Evolutionary conservation across 1,284 basidiomycete species (phyloP), one percentile per base, ranked within the genome.

Genomic region (Fereydounia khargensis): DNA sequence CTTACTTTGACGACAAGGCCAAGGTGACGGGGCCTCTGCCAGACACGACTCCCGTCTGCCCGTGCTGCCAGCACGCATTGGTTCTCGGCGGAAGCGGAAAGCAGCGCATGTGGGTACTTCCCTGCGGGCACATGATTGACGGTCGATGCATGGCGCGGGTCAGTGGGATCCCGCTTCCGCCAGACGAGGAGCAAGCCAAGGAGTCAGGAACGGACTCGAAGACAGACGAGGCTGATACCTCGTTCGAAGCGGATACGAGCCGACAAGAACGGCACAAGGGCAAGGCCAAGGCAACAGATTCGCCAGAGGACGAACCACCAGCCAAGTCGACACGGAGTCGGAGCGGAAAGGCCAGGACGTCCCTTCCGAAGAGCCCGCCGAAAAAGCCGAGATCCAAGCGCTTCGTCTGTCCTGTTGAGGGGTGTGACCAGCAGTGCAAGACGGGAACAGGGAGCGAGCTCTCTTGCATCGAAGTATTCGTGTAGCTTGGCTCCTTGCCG

Each of bases 81-180:
- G 47, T 67, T 11, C 58, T 66, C 1, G 57, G 65, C 10, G 70
- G 60, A 1, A 43, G 38, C 1, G 64, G 54, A 24, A 56, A 65
- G n/a, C 25, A 51, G 24, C 50, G 66, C 22, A 47, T 73, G 2
- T 73, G 65, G 65, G 63, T 52, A 4, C 32, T 73, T 20, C 68
- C 68, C 0, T 73, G 70, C 27, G 70, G 70, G 0, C 70, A 73
- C 38, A 64, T 69, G 19, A 55, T 73, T 10, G 70, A 73, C 27
- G 70, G 70, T 2, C 50, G 57, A 4, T 73, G 70, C 41, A 38
- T 71, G 2, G 36, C 63, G 8, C 39, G 46, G n/a, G 30, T 71
- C 6, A 68, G 66, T 28, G 48, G 51, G 10, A 28, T 51, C n/a
- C 9, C 28, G 8, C 10, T 21, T 2, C 33, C 6, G 25, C n/a